Conservation (phyloP, 371 early-diverging fungal genomes). For the Choanephora cucurbitarum region DNA sequence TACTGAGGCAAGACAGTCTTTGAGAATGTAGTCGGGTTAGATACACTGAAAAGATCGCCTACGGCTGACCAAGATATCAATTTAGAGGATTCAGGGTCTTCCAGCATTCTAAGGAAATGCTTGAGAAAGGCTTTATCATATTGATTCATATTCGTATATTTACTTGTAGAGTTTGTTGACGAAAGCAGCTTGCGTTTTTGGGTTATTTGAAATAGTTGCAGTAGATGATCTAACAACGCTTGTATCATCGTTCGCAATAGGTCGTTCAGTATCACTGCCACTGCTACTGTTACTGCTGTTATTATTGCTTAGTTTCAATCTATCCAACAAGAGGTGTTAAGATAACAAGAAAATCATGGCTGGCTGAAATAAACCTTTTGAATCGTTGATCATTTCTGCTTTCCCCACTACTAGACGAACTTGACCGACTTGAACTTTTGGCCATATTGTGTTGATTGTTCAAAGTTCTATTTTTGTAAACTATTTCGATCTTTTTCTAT, state of each 20-base stretch:
- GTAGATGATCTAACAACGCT: background rate
- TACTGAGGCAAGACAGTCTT: constrained; percentile 68
- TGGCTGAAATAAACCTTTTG: constrained; percentile 22
- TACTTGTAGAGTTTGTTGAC: constrained; percentile 72
- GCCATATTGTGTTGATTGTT: constrained; percentile 4
- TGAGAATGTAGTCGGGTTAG: constrained; percentile 60
- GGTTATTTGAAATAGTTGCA: background rate
- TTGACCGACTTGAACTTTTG: constrained; percentile 22
- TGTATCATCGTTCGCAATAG: background rate
- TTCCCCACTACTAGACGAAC: constrained; percentile 16
- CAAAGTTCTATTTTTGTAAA: background rate
- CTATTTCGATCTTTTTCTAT: background rate
- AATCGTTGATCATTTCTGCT: constrained; percentile 6
- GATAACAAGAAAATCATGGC: constrained; percentile 1
- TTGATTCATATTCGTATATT: constrained; percentile 2
- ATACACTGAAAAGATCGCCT: constrained; percentile 66
- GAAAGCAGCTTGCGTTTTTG: constrained; percentile 67
- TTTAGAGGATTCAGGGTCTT: constrained; percentile 57
- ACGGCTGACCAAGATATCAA: constrained; percentile 64
- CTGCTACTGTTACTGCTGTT: background rate
- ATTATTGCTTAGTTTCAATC: constrained; percentile 18
- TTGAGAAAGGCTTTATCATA: background rate
- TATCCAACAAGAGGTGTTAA: constrained; percentile 1
- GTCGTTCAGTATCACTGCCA: background rate
- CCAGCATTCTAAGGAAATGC: constrained; percentile 49